Base-by-base conservation (phyloP, 2,329 filamentous ascomycete genomes). In the Cladosporium sp. region DNA sequence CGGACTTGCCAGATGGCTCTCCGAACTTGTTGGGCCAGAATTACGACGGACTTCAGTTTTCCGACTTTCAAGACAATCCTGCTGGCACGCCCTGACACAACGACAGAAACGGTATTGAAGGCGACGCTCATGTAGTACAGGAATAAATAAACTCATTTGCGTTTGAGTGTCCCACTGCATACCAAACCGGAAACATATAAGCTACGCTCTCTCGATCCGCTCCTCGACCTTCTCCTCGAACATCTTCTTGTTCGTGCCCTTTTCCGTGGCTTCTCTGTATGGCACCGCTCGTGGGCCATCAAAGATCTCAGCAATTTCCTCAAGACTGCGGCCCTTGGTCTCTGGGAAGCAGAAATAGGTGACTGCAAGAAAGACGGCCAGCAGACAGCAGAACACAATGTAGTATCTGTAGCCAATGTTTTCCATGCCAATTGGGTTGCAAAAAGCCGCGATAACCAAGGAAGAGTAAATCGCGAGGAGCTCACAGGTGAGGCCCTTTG, bases 271-370 rank as follows among this genome's bases (percentile, higher is more conserved):
- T 44, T 44, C 20, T 10, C 20, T n/a, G 22, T 44, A 20, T 24
- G 24, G 6, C 24, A n/a, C 22, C 22, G 40, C 40, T 15, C 40
- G 40, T 25, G 40, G 40, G 13, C 40, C 40, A 22, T 66, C 65
- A 6, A 68, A 65, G 47, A 66, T 64, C 34, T 68, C 66, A 6
- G 66, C 60, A 12, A 61, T 56, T 10, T 48, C 44, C 13, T 48
- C 44, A 6, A 78, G 66, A 25, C 72, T 64, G 7, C 60, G 56
- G 8, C 60, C 57, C 10, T 44, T 37, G 1, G 65, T 68, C 42
- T 67, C 65, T 0, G 62, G 65, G 44, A 87, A 91, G 0, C 79
- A 9, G 1, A 84, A 82, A 39, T 87, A 88, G 7, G 90, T 45
- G 68, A 19, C 42, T 7, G 34, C 25, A 4, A 47, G 32, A 17